Base-by-base conservation (phyloP, 495 filamentous ascomycete species). In the Penicillium waksmanii region DNA sequence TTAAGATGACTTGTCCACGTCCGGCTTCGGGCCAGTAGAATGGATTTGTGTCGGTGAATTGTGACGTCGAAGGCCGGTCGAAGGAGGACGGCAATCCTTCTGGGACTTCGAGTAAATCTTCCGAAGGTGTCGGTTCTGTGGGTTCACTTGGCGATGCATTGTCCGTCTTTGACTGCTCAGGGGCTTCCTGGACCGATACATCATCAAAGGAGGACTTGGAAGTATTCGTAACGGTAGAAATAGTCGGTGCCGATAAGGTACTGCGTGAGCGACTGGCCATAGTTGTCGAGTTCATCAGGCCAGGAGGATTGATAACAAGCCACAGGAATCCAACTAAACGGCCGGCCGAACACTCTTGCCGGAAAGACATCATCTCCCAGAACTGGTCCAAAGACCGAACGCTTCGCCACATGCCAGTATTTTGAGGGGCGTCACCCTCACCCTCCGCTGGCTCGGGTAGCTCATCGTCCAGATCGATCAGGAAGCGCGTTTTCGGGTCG, bases 331-430 rank as follows among this genome's bases (percentile, higher is more conserved):
- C 96, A 0, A 97, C 96, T 54, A 96, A 72, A 19, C 92, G 80
- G 3, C 95, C 95, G 13, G 91, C 88, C 23, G 93, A 94, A 68
- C 95, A 99, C 71, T 99, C 95, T 69, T 98, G 95, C 31, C 95
- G 81, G 67, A 91, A 97, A 13, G 92, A 88, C 95, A 99, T 98
- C 85, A 95, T 88, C 56, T 99, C 95, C 95, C 95, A 99, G 72
- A 99, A 99, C 62, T 94, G 87, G 33, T 93, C 92, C 33, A 98
- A 72, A 0, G 87, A 89, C 62, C 78, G 85, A 17, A 97, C 87
- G 63, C 87, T 92, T 64, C 84, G 88, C 95, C 95, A 99, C 51
- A 84, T 77, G 0, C 89, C 91, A 13, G 81, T 48, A 38, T 57
- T 64, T 52, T 75, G 65, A 36, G 78, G 77, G 18, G 74, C 66